phyloP scores from a whole-genome alignment of 2,329 filamentous ascomycete species.

The Hymenoscyphus scutula region DNA sequence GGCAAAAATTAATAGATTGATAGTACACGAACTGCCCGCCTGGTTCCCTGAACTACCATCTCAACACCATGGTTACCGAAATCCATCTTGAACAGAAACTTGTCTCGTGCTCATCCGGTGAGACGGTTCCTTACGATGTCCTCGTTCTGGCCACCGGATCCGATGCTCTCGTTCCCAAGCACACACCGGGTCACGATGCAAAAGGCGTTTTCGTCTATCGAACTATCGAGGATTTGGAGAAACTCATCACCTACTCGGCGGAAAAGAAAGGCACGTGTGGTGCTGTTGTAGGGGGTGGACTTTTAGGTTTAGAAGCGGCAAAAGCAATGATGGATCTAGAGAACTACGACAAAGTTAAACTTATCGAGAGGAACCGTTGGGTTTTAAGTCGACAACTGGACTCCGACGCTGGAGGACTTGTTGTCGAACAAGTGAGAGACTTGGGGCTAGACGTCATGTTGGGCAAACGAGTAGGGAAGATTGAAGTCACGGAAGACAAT shows the following conservation, averaged over 20 bases:
- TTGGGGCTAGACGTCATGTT: slow-evolving; percentile 79
- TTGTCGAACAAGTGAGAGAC: slow-evolving; percentile 75
- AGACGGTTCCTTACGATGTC: slow-evolving; percentile 71
- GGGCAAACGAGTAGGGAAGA: slow-evolving; percentile 69
- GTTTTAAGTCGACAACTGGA: slow-evolving; percentile 81
- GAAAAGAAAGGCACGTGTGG: slow-evolving; percentile 66
- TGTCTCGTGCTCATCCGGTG: slow-evolving; percentile 68
- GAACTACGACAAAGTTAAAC: slow-evolving; percentile 68
- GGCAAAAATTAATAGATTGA: not conserved
- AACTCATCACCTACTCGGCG: slow-evolving; percentile 70
- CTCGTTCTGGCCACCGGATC: slow-evolving; percentile 85
- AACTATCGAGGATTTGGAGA: slow-evolving; percentile 77
- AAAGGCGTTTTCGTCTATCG: slow-evolving; percentile 87
- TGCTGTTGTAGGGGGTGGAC: slow-evolving; percentile 77
- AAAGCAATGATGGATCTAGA: slow-evolving; percentile 89
- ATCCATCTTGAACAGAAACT: slow-evolving; percentile 63
- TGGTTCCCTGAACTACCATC: slow-evolving; percentile 68
- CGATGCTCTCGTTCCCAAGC: slow-evolving; percentile 66
- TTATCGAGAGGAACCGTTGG: slow-evolving; percentile 82
- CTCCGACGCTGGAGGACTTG: slow-evolving; percentile 74
- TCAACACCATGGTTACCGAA: slow-evolving; percentile 71
- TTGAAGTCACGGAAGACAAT: slow-evolving; percentile 66
- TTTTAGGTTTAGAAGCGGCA: slow-evolving; percentile 83
- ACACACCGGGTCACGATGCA: slow-evolving; percentile 75
- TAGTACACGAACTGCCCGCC: slow-evolving; percentile 43